These are phyloP conservation scores for Lichtheimia ramosa DNA, from an alignment of 371 early-diverging fungal species.

Conservation along the genomic window DNA sequence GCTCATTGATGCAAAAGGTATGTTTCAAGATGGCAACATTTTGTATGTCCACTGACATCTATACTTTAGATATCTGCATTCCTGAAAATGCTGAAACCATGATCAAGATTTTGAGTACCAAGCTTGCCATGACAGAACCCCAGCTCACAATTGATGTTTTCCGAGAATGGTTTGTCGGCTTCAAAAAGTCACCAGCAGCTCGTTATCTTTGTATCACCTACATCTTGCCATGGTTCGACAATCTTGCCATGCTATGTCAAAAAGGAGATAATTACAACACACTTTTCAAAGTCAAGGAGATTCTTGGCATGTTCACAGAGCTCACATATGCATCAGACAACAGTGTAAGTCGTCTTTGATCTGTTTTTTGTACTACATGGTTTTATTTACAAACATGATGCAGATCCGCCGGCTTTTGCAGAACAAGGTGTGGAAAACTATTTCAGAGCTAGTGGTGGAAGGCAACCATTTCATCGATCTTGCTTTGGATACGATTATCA, in stretches of 20 bases:
- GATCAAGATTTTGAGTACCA: conserved; percentile 73
- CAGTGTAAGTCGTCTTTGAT: neutral
- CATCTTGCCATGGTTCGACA: conserved; percentile 85
- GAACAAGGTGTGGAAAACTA: conserved; percentile 77
- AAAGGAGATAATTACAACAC: conserved; percentile 38
- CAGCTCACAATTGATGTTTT: conserved; percentile 85
- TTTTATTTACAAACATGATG: conserved; percentile 1
- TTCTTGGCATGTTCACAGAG: conserved; percentile 73
- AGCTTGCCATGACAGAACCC: conserved; percentile 72
- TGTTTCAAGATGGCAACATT: too few relatives aligned
- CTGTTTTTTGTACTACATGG: neutral
- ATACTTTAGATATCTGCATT: conserved; percentile 68
- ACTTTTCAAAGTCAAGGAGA: conserved; percentile 63
- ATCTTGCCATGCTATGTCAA: conserved; percentile 53
- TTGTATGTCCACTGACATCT: neutral
- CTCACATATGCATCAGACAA: conserved; percentile 67
- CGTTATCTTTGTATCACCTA: conserved; percentile 82
- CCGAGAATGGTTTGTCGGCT: conserved; percentile 80
- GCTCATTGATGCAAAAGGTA: conserved; percentile 75
- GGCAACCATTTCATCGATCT: conserved; percentile 56
- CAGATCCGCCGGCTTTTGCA: conserved; percentile 76
- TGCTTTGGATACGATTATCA: conserved; percentile 75
- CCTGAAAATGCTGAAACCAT: conserved; percentile 84
- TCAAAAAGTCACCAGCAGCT: conserved; percentile 65
- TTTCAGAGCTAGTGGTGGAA: conserved; percentile 66